Percentiles rank a stretch among this genome's conserved stretches.
phyloP scores from a whole-genome alignment of 306 rosid genomes.

The Lithocarpus polystachyus region DNA sequence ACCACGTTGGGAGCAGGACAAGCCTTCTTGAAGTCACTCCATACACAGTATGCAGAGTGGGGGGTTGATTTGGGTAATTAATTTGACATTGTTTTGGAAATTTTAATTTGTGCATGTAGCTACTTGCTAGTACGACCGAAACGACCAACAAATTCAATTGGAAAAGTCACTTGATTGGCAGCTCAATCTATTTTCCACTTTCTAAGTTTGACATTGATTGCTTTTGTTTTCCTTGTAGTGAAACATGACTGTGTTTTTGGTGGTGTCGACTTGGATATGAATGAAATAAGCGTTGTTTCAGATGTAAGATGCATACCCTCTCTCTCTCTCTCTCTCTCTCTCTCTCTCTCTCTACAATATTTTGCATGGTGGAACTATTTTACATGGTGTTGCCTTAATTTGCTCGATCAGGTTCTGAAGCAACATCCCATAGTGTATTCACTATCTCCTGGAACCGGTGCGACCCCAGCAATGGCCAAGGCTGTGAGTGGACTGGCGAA shows the following conservation, averaged over 20 bases:
- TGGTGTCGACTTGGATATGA: constrained; percentile 67
- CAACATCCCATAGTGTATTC: constrained; percentile 72
- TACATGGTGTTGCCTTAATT: not conserved
- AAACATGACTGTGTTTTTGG: constrained; percentile 97
- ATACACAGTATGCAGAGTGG: constrained; percentile 85
- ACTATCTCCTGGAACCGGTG: constrained; percentile 82
- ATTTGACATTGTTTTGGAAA: constrained; percentile 9
- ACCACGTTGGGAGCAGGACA: constrained; percentile 72
- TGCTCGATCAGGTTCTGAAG: constrained; percentile 53
- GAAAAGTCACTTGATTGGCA: constrained; percentile 3
- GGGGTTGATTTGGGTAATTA: constrained; percentile 88
- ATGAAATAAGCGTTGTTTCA: constrained; percentile 71
- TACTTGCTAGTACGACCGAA: not conserved
- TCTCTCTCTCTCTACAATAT: not conserved
- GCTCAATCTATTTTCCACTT: not conserved
- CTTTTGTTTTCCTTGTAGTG: constrained; percentile 50
- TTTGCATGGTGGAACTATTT: constrained; percentile 2
- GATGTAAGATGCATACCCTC: constrained; percentile 43
- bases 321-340: not conserved
- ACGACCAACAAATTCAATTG: not conserved
- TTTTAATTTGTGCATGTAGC: not conserved
- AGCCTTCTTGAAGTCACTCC: constrained; percentile 82
- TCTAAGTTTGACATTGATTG: constrained; percentile 17
- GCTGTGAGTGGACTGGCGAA: constrained; percentile 65
- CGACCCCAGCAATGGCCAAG: constrained; percentile 76